Evolutionary conservation across 345 rosid genomes (phyloP), one percentile per base, ranked within the genome.

Genomic region (Theobroma cacao): DNA sequence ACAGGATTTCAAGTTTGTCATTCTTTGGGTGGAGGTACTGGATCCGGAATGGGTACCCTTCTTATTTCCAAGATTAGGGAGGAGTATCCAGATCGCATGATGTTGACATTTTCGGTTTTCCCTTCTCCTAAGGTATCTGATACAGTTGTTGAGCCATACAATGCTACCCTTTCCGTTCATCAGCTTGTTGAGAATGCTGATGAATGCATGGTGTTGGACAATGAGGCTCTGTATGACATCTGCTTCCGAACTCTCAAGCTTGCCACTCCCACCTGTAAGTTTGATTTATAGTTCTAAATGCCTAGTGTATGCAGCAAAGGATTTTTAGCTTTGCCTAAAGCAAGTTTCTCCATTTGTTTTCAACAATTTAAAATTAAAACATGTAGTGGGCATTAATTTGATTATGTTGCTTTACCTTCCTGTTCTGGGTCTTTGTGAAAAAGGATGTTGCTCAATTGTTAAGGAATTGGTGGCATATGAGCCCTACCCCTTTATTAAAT

Each of bases 191-290:
- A 75, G 47, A 75, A 75, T 75, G 77, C 77, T 7, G 78, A 75
- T 75, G 78, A 75, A 43, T 75, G 78, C 20, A 75, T 75, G 78
- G 78, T 75, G 78, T 75, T 75, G 78, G 78, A 75, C 78, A 75
- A 75, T 45, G 78, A 75, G 69, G 78, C 78, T 75, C 41, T 75
- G 5, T 75, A 75, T 30, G 69, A 75, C 22, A 75, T 75, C 58
- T 74, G 69, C 78, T 75, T 75, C 33, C 78, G 78, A 28, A 75
- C 71, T 28, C 70, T 75, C 43, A 75, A 75, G 71, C 71, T 75
- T 45, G 43, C 69, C 5, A 75, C 69, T 43, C 78, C 78, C 24
- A 75, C 78, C 31, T 60, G 69, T 75, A 75, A 75, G 69, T 45
- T 45, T 20, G 14, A 75, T 38, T 34, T 20, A 26, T 40, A 4